Conservation (phyloP, 371 early-diverging fungal species). For the Mucor racemosus region DNA sequence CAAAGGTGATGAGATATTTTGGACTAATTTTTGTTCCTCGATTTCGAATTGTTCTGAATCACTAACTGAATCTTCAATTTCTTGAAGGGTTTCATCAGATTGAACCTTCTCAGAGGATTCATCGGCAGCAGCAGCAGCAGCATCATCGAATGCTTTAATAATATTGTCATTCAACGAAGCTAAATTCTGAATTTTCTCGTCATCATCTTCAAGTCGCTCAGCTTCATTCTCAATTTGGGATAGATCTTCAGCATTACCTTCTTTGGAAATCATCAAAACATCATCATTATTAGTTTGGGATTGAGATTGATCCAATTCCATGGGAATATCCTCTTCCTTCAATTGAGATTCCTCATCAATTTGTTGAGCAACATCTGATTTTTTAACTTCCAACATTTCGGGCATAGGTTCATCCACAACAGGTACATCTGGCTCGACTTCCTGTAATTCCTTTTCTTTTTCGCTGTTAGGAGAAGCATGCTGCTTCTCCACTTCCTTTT, state of each 20-base stretch:
- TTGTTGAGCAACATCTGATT: not conserved
- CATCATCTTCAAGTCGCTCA: not conserved
- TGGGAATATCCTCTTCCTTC: not conserved
- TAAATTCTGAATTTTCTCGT: constrained; percentile 15
- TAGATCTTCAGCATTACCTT: not conserved
- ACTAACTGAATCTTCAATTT: not conserved
- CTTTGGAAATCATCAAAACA: not conserved
- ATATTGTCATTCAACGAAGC: constrained; percentile 33
- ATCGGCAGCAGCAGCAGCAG: constrained; percentile 10
- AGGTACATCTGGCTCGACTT: not conserved
- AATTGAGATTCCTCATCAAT: not conserved
- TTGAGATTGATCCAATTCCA: not conserved
- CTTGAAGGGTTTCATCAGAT: constrained; percentile 9
- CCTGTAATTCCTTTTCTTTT: not conserved
- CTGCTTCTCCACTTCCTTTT: not conserved
- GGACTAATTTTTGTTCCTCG: not conserved
- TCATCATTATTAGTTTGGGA: not conserved
- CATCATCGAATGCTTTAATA: constrained; percentile 36
- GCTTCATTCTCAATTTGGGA: not conserved
- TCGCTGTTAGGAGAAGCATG: not conserved
- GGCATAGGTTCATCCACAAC: not conserved
- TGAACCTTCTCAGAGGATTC: constrained; percentile 17
- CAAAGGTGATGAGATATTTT: constrained; percentile 27
- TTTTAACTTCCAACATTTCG: constrained; percentile 12
- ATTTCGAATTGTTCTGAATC: not conserved